A percentile compares a stretch with the other conserved stretches of the same genome.
These are phyloP conservation scores for Hypomyces rosellus DNA, from an alignment of 2,329 filamentous ascomycete species.

Conservation along the genomic window DNA sequence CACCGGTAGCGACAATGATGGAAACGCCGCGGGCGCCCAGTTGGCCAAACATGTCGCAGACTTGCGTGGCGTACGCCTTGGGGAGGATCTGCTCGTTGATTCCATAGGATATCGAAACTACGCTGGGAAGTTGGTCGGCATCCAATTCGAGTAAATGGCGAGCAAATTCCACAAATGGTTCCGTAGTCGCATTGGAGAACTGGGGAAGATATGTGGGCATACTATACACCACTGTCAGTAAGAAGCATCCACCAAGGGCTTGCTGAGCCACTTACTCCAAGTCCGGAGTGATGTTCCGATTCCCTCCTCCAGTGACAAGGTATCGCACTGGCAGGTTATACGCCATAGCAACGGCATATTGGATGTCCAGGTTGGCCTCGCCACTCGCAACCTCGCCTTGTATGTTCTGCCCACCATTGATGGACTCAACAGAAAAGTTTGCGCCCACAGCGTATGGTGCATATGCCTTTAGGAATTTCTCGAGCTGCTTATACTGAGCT, in stretches of 20 bases:
- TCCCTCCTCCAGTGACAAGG: constrained; percentile 26
- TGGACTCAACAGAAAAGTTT: constrained; percentile 50
- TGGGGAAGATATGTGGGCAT: constrained; percentile 19
- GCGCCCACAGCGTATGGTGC: constrained; percentile 44
- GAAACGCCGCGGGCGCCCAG: constrained; percentile 61
- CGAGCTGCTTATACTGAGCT: constrained; percentile 47
- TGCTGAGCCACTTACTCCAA: constrained; percentile 26
- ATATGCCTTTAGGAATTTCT: constrained; percentile 49
- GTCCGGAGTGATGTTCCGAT: constrained; percentile 25
- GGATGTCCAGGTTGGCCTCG: constrained; percentile 34
- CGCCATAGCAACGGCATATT: constrained; percentile 29
- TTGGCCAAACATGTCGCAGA: constrained; percentile 54
- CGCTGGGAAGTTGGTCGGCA: constrained; percentile 51
- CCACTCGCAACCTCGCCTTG: constrained; percentile 31
- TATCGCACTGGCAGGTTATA: constrained; percentile 29
- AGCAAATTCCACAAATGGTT: constrained; percentile 61
- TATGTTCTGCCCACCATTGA: constrained; percentile 50
- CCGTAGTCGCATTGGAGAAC: constrained; percentile 39
- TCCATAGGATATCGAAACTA: constrained; percentile 65
- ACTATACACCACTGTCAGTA: constrained; percentile 10
- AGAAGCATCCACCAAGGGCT: background rate
- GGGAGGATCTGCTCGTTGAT: constrained; percentile 62
- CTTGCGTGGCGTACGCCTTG: constrained; percentile 44
- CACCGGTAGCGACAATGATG: constrained; percentile 59
- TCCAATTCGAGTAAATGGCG: constrained; percentile 51